Conservation (phyloP, 148 eudicot genomes). For the Cornus controversa region DNA sequence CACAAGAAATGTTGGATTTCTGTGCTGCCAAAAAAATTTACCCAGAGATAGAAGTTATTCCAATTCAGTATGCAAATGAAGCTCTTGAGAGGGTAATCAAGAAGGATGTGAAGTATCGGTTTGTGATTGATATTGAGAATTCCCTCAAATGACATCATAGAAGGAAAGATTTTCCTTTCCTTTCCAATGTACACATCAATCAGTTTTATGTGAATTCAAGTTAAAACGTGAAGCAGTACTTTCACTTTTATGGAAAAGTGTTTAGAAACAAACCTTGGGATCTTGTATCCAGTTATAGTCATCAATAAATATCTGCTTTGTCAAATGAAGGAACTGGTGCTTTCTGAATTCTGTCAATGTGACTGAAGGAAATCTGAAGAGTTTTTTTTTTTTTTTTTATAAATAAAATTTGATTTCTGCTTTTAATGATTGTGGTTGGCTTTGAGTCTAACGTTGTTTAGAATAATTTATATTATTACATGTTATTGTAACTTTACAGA, state of each 20-base stretch:
- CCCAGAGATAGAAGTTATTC: conserved; percentile 65
- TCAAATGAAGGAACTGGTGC: not conserved
- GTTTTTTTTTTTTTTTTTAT: too few relatives aligned
- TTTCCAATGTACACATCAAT: not conserved
- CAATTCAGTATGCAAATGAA: conserved; percentile 68
- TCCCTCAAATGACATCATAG: conserved; percentile 48
- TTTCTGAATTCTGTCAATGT: not conserved
- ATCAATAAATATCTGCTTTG: not conserved
- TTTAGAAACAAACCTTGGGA: not conserved
- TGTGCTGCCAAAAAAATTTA: conserved; percentile 62
- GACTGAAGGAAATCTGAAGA: too few relatives aligned
- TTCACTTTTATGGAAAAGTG: not conserved
- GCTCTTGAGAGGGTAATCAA: conserved; percentile 70
- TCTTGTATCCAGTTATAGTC: not conserved
- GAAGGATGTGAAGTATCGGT: conserved; percentile 73
- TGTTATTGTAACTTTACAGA: too few relatives aligned
- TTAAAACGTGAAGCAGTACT: not conserved
- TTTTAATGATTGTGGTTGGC: too few relatives aligned
- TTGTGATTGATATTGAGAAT: conserved; percentile 78
- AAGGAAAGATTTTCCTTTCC: not conserved
- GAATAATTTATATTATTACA: too few relatives aligned
- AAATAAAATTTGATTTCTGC: too few relatives aligned
- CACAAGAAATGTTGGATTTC: conserved; percentile 75
- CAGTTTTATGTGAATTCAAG: not conserved
- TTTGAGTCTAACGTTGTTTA: too few relatives aligned